Evolutionary conservation across 352 stramenopile genomes (phyloP), one percentile per base, ranked within the genome.

Genomic region (Globisporangium heterothallicum): DNA sequence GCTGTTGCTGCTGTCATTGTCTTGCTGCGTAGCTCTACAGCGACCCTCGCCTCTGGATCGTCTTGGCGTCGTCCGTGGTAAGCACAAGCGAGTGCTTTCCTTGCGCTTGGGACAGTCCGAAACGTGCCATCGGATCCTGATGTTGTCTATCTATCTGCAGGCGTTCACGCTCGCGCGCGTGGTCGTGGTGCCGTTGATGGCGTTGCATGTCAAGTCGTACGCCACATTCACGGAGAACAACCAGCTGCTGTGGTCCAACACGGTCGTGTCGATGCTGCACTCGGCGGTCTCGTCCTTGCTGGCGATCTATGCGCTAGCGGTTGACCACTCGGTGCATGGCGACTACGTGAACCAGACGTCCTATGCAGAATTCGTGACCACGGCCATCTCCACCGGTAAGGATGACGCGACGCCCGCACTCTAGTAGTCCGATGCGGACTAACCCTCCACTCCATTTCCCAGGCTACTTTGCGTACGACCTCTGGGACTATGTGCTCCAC

Each of bases 391-490:
- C 22, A 86, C 75, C 22, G 77, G 77, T 88, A n/a, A n/a, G n/a
- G n/a, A n/a, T n/a, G n/a, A n/a, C n/a, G 54, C 24, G 35, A 24
- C 12, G 14, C 5, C 13, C n/a, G n/a, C n/a, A n/a, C n/a, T n/a
- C n/a, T n/a, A n/a, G n/a, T n/a, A n/a, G n/a, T n/a, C n/a, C n/a
- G n/a, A n/a, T n/a, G n/a, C n/a, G n/a, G n/a, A n/a, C n/a, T n/a
- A 47, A 55, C 43, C 46, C 13, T 10, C 30, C 12, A 35, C 6
- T 8, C 13, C 48, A 35, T n/a, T 61, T 30, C 6, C 16, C 44
- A 67, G 56, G 80, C 14, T 91, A 91, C 56, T 91, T 91, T 59
- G 76, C 72, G n/a, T 88, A 91, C 49, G 80, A 91, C 44, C 71
- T 88, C 45, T 86, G 75, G 73, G 80, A 91, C 57, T 91, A 79